phyloP scores from a whole-genome alignment of 2,329 filamentous ascomycete species.

The Botryotinia globosa region DNA sequence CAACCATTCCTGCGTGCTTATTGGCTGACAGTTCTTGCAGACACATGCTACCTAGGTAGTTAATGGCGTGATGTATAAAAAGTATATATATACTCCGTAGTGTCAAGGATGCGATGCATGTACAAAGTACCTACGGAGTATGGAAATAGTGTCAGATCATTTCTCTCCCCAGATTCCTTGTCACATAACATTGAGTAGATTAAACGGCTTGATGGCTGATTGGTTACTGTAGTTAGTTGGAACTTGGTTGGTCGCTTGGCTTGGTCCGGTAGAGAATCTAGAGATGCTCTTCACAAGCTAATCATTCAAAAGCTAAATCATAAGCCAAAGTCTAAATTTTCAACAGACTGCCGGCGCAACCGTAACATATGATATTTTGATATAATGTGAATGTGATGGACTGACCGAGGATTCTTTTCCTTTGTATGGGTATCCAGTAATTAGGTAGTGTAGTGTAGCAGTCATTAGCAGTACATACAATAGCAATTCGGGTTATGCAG shows the following conservation, averaged over 20 bases:
- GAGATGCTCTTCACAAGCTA: background rate
- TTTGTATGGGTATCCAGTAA: too few relatives aligned
- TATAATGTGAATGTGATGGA: background rate
- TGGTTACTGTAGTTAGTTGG: too few relatives aligned
- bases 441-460: background rate
- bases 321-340: background rate
- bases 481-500: background rate
- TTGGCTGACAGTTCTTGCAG: background rate
- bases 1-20: background rate
- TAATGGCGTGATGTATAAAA: conserved; percentile 7
- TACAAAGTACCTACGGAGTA: background rate
- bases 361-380: background rate
- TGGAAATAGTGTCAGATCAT: background rate
- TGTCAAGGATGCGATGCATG: background rate
- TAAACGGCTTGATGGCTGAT: background rate
- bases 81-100: too few relatives aligned
- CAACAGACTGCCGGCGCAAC: background rate
- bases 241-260: background rate
- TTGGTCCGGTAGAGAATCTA: background rate
- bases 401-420: background rate
- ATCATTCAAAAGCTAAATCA: background rate
- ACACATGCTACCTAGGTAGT: background rate
- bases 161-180: background rate
- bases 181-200: background rate
- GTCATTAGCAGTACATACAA: too few relatives aligned